A percentile compares a stretch with the other conserved stretches of the same genome.
Conservation (phyloP, 176 grass and related monocot species). For the Lolium perenne region DNA sequence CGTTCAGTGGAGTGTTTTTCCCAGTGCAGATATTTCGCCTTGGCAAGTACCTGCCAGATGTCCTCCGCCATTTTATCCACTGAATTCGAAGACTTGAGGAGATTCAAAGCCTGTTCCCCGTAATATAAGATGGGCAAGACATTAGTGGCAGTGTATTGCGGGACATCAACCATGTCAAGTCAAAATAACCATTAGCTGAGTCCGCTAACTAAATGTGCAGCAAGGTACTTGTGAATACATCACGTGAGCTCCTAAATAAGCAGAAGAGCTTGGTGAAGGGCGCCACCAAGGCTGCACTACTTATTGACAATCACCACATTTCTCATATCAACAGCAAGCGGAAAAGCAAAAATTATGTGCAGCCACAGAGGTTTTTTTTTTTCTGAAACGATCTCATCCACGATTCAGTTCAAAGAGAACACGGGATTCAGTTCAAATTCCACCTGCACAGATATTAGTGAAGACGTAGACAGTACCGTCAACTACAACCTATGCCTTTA, state of each 20-base stretch:
- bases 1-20: constrained; percentile 64
- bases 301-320: background rate
- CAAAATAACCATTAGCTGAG: background rate
- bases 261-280: background rate
- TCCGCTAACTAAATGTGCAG: background rate
- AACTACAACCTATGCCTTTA: too few species aligned
- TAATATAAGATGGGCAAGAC: background rate
- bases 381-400: too few species aligned
- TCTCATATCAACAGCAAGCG: too few species aligned
- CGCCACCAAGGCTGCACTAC: background rate
- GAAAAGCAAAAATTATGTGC: background rate
- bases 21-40: constrained; percentile 86
- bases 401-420: too few species aligned
- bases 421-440: too few species aligned
- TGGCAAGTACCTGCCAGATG: constrained; percentile 72
- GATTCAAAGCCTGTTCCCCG: constrained; percentile 67
- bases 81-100: constrained; percentile 57
- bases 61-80: constrained; percentile 54
- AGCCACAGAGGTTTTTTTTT: background rate
- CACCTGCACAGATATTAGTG: too few species aligned
- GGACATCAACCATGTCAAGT: background rate
- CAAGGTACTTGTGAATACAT: background rate
- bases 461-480: too few species aligned
- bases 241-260: background rate
- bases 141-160: background rate